Conservation (phyloP, 345 rosid genomes). For the Moricandia arvensis region DNA sequence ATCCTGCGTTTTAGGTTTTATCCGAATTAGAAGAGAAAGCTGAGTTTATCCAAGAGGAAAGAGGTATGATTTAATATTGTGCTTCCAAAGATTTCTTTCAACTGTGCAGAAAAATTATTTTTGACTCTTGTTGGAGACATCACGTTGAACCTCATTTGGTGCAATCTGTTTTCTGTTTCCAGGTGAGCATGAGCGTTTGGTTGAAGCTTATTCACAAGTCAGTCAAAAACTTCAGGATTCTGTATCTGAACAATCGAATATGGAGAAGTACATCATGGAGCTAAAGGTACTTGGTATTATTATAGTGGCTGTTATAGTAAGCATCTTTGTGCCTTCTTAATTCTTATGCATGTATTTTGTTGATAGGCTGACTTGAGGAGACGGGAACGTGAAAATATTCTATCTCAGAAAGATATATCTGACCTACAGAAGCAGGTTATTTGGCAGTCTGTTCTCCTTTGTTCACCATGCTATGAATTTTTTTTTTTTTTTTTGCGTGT, state of each 20-base stretch:
- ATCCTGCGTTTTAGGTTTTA: slow-evolving; percentile 57
- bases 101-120: not conserved
- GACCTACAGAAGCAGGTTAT: slow-evolving; percentile 85
- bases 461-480: slow-evolving; percentile 8
- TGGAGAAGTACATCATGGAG: slow-evolving; percentile 71
- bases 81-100: not conserved
- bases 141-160: slow-evolving; percentile 9
- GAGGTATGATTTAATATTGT: slow-evolving; percentile 49
- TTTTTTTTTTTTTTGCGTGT: not conserved
- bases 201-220: slow-evolving; percentile 69
- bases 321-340: not conserved
- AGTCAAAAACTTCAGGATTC: slow-evolving; percentile 74
- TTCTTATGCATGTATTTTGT: slow-evolving; percentile 24
- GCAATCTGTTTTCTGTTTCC: slow-evolving; percentile 36
- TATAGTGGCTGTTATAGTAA: not conserved
- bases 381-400: slow-evolving; percentile 65
- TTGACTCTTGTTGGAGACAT: slow-evolving; percentile 13
- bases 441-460: slow-evolving; percentile 7
- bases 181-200: slow-evolving; percentile 92
- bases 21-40: slow-evolving; percentile 93
- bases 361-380: slow-evolving; percentile 74
- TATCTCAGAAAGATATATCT: slow-evolving; percentile 74
- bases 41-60: slow-evolving; percentile 79
- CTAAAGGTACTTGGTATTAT: slow-evolving; percentile 54
- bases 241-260: slow-evolving; percentile 59